A percentile compares a stretch with the other conserved stretches of the same genome.
Conservation (phyloP, 306 rosid genomes). For the Astragalus glycyphyllos region DNA sequence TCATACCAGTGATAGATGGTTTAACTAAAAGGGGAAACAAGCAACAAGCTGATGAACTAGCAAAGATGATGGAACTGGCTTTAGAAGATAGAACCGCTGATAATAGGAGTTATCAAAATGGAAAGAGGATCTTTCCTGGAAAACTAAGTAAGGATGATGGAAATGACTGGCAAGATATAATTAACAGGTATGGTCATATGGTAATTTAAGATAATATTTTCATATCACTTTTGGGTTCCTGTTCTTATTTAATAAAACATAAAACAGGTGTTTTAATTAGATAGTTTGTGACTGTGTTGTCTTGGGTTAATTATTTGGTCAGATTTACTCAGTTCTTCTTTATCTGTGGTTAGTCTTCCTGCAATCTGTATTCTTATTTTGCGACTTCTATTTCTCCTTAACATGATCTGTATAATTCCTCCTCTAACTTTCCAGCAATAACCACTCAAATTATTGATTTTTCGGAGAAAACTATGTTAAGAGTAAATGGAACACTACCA, state of each 20-base stretch:
- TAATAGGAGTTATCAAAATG: conserved; percentile 50
- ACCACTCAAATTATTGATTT: conserved; percentile 16
- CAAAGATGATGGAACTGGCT: conserved; percentile 82
- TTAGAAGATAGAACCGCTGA: conserved; percentile 56
- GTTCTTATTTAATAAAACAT: conserved; percentile 28
- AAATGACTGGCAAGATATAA: conserved; percentile 74
- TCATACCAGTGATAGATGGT: conserved; percentile 84
- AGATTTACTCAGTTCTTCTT: background rate
- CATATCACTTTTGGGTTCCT: conserved; percentile 9
- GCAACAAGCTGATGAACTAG: conserved; percentile 74
- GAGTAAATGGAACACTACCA: background rate
- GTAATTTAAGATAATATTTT: conserved; percentile 24
- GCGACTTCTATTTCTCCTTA: conserved; percentile 7
- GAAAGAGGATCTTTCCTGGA: conserved; percentile 42
- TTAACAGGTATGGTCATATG: conserved; percentile 70
- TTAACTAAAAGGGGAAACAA: conserved; percentile 78
- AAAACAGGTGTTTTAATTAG: conserved; percentile 23
- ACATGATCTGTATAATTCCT: conserved; percentile 29
- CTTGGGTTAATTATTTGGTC: conserved; percentile 16
- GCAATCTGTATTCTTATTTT: conserved; percentile 34
- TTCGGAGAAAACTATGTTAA: conserved; percentile 8
- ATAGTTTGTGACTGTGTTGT: conserved; percentile 25
- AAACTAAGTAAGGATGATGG: conserved; percentile 47
- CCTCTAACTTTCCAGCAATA: conserved; percentile 17
- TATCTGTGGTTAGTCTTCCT: conserved; percentile 11